phyloP scores from a whole-genome alignment of 2,329 filamentous ascomycete species.

The Delphinella strobiligena region DNA sequence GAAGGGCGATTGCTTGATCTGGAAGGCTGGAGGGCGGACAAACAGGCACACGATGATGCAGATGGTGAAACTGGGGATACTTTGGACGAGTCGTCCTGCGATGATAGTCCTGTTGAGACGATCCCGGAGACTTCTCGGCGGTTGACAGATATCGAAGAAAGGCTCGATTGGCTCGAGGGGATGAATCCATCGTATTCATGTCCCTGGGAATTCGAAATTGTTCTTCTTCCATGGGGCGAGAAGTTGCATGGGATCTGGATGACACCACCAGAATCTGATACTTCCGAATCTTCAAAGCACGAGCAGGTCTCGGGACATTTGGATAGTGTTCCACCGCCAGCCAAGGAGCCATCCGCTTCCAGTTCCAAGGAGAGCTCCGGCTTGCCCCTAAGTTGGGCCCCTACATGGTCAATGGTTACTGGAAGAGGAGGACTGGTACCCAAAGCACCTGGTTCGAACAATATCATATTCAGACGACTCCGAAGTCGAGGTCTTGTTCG shows the following conservation, averaged over 20 bases:
- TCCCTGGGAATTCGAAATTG: conserved; percentile 66
- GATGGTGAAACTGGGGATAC: conserved; percentile 8
- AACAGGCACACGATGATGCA: conserved; percentile 11
- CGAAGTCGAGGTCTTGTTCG: conserved; percentile 61
- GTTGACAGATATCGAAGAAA: conserved; percentile 35
- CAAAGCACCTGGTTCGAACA: conserved; percentile 53
- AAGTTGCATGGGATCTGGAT: conserved; percentile 43
- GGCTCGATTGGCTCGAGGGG: conserved; percentile 44
- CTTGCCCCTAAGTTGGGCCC: conserved; percentile 37
- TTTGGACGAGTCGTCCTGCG: conserved; percentile 18
- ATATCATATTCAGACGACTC: conserved; percentile 57
- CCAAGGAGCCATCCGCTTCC: conserved; percentile 14
- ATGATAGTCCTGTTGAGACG: conserved; percentile 24
- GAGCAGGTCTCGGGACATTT: conserved; percentile 33
- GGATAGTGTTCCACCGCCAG: conserved; percentile 23
- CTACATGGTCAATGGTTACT: conserved; percentile 33
- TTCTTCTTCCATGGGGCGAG: conserved; percentile 58
- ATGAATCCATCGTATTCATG: conserved; percentile 47
- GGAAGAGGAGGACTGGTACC: conserved; percentile 53
- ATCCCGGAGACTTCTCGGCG: conserved; percentile 1
- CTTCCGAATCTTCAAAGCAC: conserved; percentile 18
- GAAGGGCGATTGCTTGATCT: conserved; percentile 59
- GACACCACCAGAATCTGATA: conserved; percentile 25
- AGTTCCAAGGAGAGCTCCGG: conserved; percentile 28
- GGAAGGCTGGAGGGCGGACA: conserved; percentile 38